Percentiles rank a stretch among this genome's conserved stretches.
Evolutionary conservation across 2,329 filamentous ascomycete genomes (phyloP).

Genomic region (Botrytis paeoniae): DNA sequence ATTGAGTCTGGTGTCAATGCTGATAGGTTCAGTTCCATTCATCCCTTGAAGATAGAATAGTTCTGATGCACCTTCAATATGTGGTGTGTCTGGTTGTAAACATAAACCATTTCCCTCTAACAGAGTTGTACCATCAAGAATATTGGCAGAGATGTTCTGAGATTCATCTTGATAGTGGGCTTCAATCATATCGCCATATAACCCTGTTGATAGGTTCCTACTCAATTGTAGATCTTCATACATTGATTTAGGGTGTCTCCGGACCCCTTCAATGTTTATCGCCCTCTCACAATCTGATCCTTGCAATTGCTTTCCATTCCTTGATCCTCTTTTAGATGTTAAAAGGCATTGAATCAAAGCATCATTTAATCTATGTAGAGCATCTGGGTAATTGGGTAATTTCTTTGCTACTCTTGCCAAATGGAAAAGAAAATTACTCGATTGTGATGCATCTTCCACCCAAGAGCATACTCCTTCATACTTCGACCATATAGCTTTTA

Average conservation of each 20-base stretch:
- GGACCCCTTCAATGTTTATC: background rate
- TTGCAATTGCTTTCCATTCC: background rate
- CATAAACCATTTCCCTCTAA: background rate
- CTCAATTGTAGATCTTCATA: background rate
- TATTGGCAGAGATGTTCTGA: background rate
- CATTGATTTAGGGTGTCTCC: background rate
- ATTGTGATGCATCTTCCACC: background rate
- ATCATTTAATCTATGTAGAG: background rate
- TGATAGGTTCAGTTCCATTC: background rate
- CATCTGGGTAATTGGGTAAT: background rate
- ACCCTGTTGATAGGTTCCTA: background rate
- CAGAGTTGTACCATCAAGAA: background rate
- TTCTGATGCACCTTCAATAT: background rate
- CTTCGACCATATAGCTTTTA: background rate
- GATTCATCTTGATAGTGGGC: background rate
- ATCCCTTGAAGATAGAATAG: background rate
- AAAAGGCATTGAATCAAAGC: background rate
- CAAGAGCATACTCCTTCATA: background rate
- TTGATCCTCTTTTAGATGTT: background rate
- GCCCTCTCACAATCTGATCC: background rate
- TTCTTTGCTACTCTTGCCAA: constrained; percentile 3
- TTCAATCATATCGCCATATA: background rate
- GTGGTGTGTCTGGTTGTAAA: background rate
- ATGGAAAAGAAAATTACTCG: constrained; percentile 7
- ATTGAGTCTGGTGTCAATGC: background rate